Percentiles rank a stretch among this genome's conserved stretches.
These are phyloP conservation scores for Trichoderma asperellum DNA, from an alignment of 2,329 filamentous ascomycete species.

Conservation along the genomic window DNA sequence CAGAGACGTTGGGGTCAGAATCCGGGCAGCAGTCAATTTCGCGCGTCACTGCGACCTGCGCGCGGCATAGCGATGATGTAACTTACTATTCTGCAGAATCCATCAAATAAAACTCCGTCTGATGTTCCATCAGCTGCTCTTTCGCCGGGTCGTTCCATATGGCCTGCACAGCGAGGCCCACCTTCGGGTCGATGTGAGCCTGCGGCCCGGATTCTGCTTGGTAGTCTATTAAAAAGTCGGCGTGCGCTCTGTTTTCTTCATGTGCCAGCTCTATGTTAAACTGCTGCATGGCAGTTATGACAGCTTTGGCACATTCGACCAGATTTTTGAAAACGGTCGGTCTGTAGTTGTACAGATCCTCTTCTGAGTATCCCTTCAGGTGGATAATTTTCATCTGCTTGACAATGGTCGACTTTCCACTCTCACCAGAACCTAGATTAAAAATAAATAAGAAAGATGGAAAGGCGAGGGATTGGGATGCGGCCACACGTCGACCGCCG, in stretches of 20 bases:
- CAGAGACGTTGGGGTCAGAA: not conserved
- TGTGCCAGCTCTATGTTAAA: constrained; percentile 81
- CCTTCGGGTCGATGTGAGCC: constrained; percentile 76
- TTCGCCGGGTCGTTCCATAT: constrained; percentile 90
- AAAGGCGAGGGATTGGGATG: constrained; percentile 4
- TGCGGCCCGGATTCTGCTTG: constrained; percentile 89
- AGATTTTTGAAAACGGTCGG: constrained; percentile 98
- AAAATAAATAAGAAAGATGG: constrained; percentile 33
- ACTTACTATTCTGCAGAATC: constrained; percentile 97
- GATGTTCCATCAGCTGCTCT: constrained; percentile 82
- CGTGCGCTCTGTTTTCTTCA: constrained; percentile 71
- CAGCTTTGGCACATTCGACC: constrained; percentile 91
- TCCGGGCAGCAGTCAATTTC: not conserved
- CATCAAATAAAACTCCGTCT: constrained; percentile 99
- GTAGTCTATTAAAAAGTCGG: constrained; percentile 83
- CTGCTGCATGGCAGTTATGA: constrained; percentile 89
- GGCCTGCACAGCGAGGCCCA: constrained; percentile 81
- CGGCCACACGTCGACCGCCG: not conserved
- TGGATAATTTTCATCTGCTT: constrained; percentile 99
- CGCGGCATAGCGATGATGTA: not conserved
- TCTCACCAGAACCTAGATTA: constrained; percentile 85
- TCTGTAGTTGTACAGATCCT: constrained; percentile 91
- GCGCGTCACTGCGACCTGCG: not conserved
- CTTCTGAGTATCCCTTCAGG: constrained; percentile 93
- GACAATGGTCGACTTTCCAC: constrained; percentile 98